These are phyloP conservation scores for Teunomyces panamensis DNA, from an alignment of 805 yeast genomes.

Conservation along the genomic window DNA sequence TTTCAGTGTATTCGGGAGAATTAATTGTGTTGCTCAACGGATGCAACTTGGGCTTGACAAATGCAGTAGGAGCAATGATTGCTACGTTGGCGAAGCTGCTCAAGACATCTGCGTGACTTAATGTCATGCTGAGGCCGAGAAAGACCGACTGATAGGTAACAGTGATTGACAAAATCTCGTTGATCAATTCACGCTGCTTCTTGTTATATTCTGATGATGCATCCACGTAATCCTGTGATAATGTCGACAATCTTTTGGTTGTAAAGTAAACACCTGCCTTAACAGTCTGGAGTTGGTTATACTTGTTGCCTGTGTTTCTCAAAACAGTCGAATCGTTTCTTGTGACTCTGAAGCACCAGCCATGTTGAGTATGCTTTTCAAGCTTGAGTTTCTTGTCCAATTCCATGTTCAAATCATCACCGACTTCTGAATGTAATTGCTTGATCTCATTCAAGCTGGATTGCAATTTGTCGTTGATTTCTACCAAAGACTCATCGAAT, in stretches of 20 bases:
- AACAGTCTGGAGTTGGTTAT: slow-evolving; percentile 81
- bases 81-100: slow-evolving; percentile 82
- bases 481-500: slow-evolving; percentile 73
- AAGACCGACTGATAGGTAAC: slow-evolving; percentile 79
- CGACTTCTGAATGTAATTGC: slow-evolving; percentile 58
- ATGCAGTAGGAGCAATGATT: slow-evolving; percentile 74
- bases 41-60: slow-evolving; percentile 69
- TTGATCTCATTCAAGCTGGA: slow-evolving; percentile 53
- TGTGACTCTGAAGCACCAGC: slow-evolving; percentile 93
- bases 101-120: slow-evolving; percentile 81
- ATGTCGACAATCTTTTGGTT: slow-evolving; percentile 58
- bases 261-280: slow-evolving; percentile 96
- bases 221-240: slow-evolving; percentile 56
- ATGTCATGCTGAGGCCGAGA: slow-evolving; percentile 57
- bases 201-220: slow-evolving; percentile 65
- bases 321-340: slow-evolving; percentile 82
- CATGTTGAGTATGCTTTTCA: slow-evolving; percentile 83
- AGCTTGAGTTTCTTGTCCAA: slow-evolving; percentile 84
- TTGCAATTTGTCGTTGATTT: slow-evolving; percentile 58
- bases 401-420: slow-evolving; percentile 76
- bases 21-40: slow-evolving; percentile 38
- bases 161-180: slow-evolving; percentile 78
- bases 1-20: slow-evolving; percentile 24
- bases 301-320: slow-evolving; percentile 55
- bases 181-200: slow-evolving; percentile 75